phyloP scores from a whole-genome alignment of 495 filamentous ascomycete species.

The Aspergillus leporis region DNA sequence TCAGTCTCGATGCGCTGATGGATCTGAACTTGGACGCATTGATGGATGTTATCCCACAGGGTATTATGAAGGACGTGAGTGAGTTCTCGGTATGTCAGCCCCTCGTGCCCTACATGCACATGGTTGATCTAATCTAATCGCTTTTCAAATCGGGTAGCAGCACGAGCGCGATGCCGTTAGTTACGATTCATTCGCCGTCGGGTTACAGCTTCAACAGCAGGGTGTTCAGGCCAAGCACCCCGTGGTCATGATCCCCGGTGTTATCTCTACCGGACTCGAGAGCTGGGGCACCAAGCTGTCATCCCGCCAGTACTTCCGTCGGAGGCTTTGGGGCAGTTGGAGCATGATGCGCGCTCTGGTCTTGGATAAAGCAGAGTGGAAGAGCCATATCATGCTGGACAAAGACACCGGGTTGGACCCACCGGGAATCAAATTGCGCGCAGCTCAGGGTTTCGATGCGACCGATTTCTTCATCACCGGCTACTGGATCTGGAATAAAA shows the following conservation, averaged over 20 bases:
- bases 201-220: conserved; percentile 77
- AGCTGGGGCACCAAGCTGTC: conserved; percentile 86
- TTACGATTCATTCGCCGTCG: conserved; percentile 91
- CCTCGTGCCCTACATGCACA: background rate
- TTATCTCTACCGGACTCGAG: conserved; percentile 95
- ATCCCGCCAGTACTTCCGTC: conserved; percentile 88
- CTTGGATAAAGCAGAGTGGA: conserved; percentile 90
- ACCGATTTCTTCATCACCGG: conserved; percentile 84
- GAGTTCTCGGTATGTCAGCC: conserved; percentile 66
- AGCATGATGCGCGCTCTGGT: conserved; percentile 96
- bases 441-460: conserved; percentile 96
- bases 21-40: conserved; percentile 82
- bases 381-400: conserved; percentile 95
- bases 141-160: conserved; percentile 53
- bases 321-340: conserved; percentile 95
- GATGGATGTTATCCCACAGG: conserved; percentile 79
- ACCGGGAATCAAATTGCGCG: conserved; percentile 86
- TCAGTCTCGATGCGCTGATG: conserved; percentile 75
- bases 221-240: conserved; percentile 83
- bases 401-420: conserved; percentile 89
- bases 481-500: conserved; percentile 99
- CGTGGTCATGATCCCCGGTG: conserved; percentile 94
- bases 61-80: conserved; percentile 77
- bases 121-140: conserved; percentile 2
- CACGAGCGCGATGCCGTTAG: conserved; percentile 83